These are phyloP conservation scores for Pestalotiopsis sp. DNA, from an alignment of 2,329 filamentous ascomycete genomes.

Conservation along the genomic window DNA sequence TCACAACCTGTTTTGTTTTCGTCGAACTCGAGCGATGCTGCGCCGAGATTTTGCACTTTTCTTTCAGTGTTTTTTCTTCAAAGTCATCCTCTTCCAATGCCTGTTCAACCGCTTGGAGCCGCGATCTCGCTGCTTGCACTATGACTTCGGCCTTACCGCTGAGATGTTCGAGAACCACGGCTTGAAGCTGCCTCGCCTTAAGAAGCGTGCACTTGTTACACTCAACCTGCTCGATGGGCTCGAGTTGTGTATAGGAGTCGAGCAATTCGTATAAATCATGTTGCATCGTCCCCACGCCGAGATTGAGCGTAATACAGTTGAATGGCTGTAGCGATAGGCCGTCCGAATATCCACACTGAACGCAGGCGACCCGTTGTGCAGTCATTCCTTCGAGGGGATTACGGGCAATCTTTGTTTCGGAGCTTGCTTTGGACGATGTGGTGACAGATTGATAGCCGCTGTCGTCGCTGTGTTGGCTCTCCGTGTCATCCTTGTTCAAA, in stretches of 20 bases:
- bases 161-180: conserved; percentile 43
- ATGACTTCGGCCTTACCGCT: conserved; percentile 44
- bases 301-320: conserved; percentile 85
- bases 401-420: conserved; percentile 42
- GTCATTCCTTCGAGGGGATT: conserved; percentile 87
- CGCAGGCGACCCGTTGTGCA: conserved; percentile 87
- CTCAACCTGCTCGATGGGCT: conserved; percentile 85
- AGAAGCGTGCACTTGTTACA: conserved; percentile 88
- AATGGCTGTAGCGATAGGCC: conserved; percentile 89
- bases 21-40: conserved; percentile 73
- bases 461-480: conserved; percentile 54
- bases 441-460: conserved; percentile 55
- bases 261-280: conserved; percentile 79
- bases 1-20: conserved; percentile 86
- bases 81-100: conserved; percentile 81
- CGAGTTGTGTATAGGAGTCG: conserved; percentile 81
- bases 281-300: conserved; percentile 60
- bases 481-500: conserved; percentile 35
- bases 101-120: conserved; percentile 65
- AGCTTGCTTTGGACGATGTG: conserved; percentile 34
- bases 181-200: conserved; percentile 49
- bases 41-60: conserved; percentile 65
- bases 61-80: conserved; percentile 63
- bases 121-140: conserved; percentile 49
- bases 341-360: conserved; percentile 81